A percentile compares a stretch with the other conserved stretches of the same genome.
Evolutionary conservation across 352 stramenopile genomes (phyloP).

Genomic region (Globisporangium barbulae): DNA sequence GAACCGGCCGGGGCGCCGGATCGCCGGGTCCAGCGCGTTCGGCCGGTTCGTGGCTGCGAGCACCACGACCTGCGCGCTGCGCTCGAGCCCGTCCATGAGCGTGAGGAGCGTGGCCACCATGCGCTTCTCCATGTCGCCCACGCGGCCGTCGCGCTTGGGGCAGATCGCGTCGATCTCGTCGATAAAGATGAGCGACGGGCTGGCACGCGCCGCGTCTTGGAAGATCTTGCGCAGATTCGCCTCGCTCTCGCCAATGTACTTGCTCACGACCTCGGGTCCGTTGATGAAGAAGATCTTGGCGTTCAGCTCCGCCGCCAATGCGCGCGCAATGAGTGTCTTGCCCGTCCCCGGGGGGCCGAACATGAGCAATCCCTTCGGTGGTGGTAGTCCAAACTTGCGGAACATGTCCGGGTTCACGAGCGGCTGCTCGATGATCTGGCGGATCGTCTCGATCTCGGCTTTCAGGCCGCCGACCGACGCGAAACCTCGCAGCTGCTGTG

Average conservation of each 20-base stretch:
- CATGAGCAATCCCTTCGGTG: slow-evolving; percentile 94
- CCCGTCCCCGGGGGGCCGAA: slow-evolving; percentile 95
- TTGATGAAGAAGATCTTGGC: slow-evolving; percentile 96
- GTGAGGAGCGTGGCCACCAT: slow-evolving; percentile 89
- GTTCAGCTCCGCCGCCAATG: slow-evolving; percentile 90
- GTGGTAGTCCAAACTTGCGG: slow-evolving; percentile 90
- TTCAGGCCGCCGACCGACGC: slow-evolving; percentile 82
- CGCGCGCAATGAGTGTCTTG: slow-evolving; percentile 94
- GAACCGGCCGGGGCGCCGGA: slow-evolving; percentile 94
- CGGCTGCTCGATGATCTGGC: slow-evolving; percentile 96
- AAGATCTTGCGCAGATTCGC: slow-evolving; percentile 77
- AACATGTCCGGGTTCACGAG: slow-evolving; percentile 94
- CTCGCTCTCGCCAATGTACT: slow-evolving; percentile 93
- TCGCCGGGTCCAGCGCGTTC: slow-evolving; percentile 90
- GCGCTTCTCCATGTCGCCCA: slow-evolving; percentile 78
- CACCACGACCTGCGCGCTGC: slow-evolving; percentile 61
- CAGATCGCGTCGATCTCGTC: slow-evolving; percentile 93
- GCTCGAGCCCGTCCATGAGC: slow-evolving; percentile 85
- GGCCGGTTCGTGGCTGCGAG: slow-evolving; percentile 83
- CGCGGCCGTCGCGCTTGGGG: slow-evolving; percentile 74
- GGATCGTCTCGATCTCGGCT: slow-evolving; percentile 92
- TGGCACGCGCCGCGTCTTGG: slow-evolving; percentile 35
- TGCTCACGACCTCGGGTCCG: slow-evolving; percentile 94
- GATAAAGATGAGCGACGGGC: slow-evolving; percentile 74
- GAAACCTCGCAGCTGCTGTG: slow-evolving; percentile 49